Base-by-base conservation (phyloP, 148 eudicot genomes). In the Rhododendron ovatum region DNA sequence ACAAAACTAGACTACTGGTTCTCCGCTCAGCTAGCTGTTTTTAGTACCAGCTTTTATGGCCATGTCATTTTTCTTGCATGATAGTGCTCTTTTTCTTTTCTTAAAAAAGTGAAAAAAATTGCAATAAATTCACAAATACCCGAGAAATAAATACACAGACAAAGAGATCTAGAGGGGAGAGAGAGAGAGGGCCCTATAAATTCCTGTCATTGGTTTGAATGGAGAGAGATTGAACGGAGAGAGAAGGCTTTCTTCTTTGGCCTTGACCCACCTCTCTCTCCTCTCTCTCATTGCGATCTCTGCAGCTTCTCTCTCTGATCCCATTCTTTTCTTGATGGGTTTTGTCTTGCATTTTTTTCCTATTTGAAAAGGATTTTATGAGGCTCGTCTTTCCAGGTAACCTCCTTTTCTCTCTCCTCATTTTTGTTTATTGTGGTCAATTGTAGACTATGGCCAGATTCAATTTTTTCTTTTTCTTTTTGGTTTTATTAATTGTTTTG, bases 161-260 rank as follows among this genome's bases (percentile, higher is more conserved):
- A 39, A 3, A 39, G 41, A 39, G 5, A 39, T 39, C 41, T 39
- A 39, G 41, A 39, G 41, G 5, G 41, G 39, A 4, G 28, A 8
- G 28, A 63, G 10, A 24, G n/a, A 22, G 9, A 63, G 28, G 3
- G 8, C 69, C 69, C 83, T 65, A 45, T n/a, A 20, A 85, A 78
- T 18, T 53, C 41, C 61, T 78, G 57, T 74, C 82, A 85, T 33
- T 85, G 51, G 47, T 45, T 85, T 39, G 86, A n/a, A n/a, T n/a
- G n/a, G n/a, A n/a, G n/a, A n/a, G n/a, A n/a, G n/a, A n/a, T n/a
- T n/a, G n/a, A n/a, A 43, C 17, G 48, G 65, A 73, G 65, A 69
- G 28, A 63, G 28, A 39, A 30, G 3, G 43, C 13, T 63, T n/a
- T 22, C 22, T 61, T 5, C 2, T 22, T 37, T 41, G 22, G 41